These are phyloP conservation scores for Sarocladiaceae sp. DNA, from an alignment of 2,329 filamentous ascomycete species.

Conservation along the genomic window DNA sequence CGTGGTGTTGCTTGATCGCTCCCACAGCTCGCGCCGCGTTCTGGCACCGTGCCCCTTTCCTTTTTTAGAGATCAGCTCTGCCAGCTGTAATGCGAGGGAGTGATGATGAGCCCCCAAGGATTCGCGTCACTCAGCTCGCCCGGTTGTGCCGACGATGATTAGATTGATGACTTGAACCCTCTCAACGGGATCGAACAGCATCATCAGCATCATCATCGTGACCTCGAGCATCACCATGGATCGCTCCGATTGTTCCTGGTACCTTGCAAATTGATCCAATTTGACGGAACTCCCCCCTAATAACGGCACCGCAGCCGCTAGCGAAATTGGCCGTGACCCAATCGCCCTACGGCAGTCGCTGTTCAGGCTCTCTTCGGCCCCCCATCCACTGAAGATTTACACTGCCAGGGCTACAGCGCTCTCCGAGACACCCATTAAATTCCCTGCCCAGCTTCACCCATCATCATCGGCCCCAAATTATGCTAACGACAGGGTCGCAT, in stretches of 20 bases:
- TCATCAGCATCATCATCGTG: not conserved
- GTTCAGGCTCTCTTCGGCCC: not conserved
- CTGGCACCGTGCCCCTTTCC: not conserved
- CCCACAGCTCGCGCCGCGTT: not conserved
- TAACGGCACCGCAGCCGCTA: conserved; percentile 12
- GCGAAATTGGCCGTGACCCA: not conserved
- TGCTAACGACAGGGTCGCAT: not conserved
- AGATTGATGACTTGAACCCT: too few species aligned
- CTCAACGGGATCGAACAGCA: not conserved
- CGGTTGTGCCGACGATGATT: too few species aligned
- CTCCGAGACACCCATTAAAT: too few species aligned
- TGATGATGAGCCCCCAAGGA: not conserved
- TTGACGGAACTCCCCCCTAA: conserved; percentile 13
- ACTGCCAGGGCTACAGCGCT: not conserved
- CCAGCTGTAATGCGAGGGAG: not conserved
- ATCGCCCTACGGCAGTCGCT: too few species aligned
- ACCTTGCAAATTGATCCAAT: conserved; percentile 4
- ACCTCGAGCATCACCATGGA: not conserved
- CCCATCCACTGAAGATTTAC: not conserved
- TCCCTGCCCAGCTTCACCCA: conserved; percentile 12
- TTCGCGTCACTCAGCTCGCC: too few species aligned
- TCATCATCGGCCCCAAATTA: not conserved
- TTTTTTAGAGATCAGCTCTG: too few species aligned
- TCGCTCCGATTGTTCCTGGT: not conserved
- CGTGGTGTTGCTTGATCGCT: not conserved